Evolutionary conservation across 1,139 yeast genomes (phyloP).

Genomic region (Candida sojae): DNA sequence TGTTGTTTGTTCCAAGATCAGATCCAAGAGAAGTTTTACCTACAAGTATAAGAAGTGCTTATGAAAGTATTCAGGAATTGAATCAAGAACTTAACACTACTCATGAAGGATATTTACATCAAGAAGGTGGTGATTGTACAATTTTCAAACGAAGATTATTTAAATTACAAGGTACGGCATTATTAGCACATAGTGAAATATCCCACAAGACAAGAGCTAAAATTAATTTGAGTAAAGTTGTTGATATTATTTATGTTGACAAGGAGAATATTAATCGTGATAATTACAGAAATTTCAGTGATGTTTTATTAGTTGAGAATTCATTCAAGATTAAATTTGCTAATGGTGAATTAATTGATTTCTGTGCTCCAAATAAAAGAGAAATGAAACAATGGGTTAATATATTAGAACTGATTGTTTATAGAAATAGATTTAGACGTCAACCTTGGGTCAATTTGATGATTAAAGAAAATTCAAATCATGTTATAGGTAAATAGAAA

Average conservation of each 20-base stretch:
- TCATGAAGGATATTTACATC: conserved; percentile 66
- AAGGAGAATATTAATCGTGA: conserved; percentile 36
- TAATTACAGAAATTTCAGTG: conserved; percentile 60
- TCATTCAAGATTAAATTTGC: conserved; percentile 65
- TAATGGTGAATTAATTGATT: conserved; percentile 69
- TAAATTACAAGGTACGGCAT: conserved; percentile 58
- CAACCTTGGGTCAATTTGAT: conserved; percentile 73
- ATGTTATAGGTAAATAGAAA: background rate
- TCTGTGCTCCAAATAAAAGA: conserved; percentile 63
- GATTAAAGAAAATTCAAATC: conserved; percentile 23
- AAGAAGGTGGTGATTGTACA: conserved; percentile 79
- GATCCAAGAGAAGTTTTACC: conserved; percentile 63
- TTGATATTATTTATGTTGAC: conserved; percentile 54
- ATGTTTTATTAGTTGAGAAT: conserved; percentile 60
- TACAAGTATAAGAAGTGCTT: conserved; percentile 60
- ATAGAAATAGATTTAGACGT: conserved; percentile 52
- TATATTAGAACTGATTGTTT: conserved; percentile 53
- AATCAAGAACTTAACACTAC: conserved; percentile 35
- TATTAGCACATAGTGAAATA: conserved; percentile 66
- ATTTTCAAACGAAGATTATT: conserved; percentile 64
- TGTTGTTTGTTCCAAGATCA: conserved; percentile 69
- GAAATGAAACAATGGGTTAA: conserved; percentile 61
- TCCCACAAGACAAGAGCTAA: conserved; percentile 65
- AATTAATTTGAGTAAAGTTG: conserved; percentile 64
- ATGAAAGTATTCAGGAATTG: conserved; percentile 51